Evolutionary conservation across 768 basidiomycete species (phyloP), one percentile per base, ranked within the genome.

Genomic region (Leccinum boreale): DNA sequence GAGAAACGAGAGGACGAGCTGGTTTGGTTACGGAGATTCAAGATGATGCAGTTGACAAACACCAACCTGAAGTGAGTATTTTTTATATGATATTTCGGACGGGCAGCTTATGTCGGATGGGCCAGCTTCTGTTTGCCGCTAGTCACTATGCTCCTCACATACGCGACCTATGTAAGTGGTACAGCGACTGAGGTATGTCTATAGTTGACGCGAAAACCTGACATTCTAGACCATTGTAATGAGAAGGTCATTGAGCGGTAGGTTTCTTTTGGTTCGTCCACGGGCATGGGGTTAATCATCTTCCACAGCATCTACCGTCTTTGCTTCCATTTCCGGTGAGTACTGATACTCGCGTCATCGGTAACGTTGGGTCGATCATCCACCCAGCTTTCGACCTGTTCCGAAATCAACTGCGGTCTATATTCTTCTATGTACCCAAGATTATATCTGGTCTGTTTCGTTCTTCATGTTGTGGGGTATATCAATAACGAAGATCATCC

Each of bases 301-400:
- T 33, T 12, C 35, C 19, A 33, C 21, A 55, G 54, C 47, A 26
- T 55, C 54, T 8, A 55, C 31, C 8, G 23, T 55, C 24, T 55
- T 55, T 28, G 54, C 54, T 26, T 50, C 54, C 24, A 55, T 55
- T 50, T 55, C 54, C 1, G 54, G 54, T 55, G 33, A 31, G 31
- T 35, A 55, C 10, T 11, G 12, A 29, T n/a, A 7, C 11, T 49
- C 5, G 4, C 5, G 11, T 14, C 17, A 24, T n/a, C 17, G 9
- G 12, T 15, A 5, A 24, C 15, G 6, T n/a, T 19, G 17, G n/a
- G 8, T 35, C n/a, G 33, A 55, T 51, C 6, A 24, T 19, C 33
- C 17, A 19, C 24, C 31, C 4, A 55, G 54, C 33, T 19, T 50
- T 55, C 24, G 54, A 55, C 12, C 23, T 55, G 3, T 21, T 55